These are phyloP conservation scores for Boletus rubescentipes DNA, from an alignment of 768 basidiomycete species.

Conservation along the genomic window DNA sequence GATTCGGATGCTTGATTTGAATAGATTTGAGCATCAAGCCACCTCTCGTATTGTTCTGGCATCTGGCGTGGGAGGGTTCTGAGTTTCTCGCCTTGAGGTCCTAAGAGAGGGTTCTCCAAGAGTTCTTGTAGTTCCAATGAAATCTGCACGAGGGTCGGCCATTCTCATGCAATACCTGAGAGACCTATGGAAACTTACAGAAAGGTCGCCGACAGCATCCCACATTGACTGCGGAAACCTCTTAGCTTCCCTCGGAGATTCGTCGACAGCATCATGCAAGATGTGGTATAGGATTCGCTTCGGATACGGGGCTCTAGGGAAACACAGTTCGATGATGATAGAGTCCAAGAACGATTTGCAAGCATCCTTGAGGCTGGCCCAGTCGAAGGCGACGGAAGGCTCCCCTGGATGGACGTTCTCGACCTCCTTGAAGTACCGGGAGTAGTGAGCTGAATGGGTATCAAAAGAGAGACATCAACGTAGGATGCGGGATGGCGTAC, in stretches of 20 bases:
- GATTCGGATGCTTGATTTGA: slow-evolving; percentile 58
- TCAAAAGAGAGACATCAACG: slow-evolving; percentile 2
- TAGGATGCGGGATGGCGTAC: slow-evolving; percentile 42
- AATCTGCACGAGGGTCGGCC: slow-evolving; percentile 39
- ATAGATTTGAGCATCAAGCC: slow-evolving; percentile 66
- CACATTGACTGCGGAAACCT: slow-evolving; percentile 78
- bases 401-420: slow-evolving; percentile 41
- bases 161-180: neutral
- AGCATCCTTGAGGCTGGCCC: slow-evolving; percentile 56
- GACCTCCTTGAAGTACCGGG: slow-evolving; percentile 61
- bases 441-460: slow-evolving; percentile 57
- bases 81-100: slow-evolving; percentile 54
- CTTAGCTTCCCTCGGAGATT: slow-evolving; percentile 69
- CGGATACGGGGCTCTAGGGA: slow-evolving; percentile 69
- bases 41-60: slow-evolving; percentile 61
- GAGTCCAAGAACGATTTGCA: slow-evolving; percentile 81
- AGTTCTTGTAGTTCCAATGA: slow-evolving; percentile 65
- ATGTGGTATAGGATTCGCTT: slow-evolving; percentile 63
- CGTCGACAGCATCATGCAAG: slow-evolving; percentile 68
- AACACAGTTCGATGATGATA: slow-evolving; percentile 78
- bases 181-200: slow-evolving; percentile 59
- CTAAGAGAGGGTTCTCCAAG: slow-evolving; percentile 60
- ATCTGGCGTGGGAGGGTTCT: slow-evolving; percentile 48
- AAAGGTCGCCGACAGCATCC: slow-evolving; percentile 81
- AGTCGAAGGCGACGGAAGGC: slow-evolving; percentile 63